Percentiles rank a stretch among this genome's conserved stretches.
These are phyloP conservation scores for Fomitopsis serialis DNA, from an alignment of 768 basidiomycete genomes.

Conservation along the genomic window DNA sequence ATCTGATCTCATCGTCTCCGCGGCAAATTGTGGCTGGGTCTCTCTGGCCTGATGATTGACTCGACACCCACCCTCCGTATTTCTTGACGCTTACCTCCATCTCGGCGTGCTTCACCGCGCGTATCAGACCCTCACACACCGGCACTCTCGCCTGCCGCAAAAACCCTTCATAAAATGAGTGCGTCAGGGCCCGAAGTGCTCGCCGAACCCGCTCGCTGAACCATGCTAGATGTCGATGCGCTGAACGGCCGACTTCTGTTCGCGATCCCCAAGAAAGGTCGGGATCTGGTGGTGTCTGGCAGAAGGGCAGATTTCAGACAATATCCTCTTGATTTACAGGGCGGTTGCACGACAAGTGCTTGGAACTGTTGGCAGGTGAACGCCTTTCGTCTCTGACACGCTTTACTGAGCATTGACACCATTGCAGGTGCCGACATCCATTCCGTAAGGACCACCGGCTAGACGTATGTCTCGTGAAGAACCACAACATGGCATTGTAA, in stretches of 20 bases:
- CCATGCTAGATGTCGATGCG: constrained; percentile 58
- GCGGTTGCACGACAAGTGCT: constrained; percentile 85
- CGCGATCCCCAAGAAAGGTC: constrained; percentile 97
- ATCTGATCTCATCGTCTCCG: not conserved
- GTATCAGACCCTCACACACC: not conserved
- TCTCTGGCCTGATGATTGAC: too few species aligned
- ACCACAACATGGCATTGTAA: constrained; percentile 91
- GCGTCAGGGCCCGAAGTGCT: not conserved
- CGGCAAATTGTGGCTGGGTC: not conserved
- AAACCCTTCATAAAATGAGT: not conserved
- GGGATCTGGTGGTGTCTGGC: not conserved
- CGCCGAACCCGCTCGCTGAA: not conserved
- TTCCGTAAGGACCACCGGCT: constrained; percentile 83
- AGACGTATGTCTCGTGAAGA: constrained; percentile 90
- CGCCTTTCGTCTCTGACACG: constrained; percentile 13
- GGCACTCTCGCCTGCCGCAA: not conserved
- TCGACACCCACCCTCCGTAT: not conserved
- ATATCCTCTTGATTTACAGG: constrained; percentile 37
- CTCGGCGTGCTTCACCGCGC: not conserved
- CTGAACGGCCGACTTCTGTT: constrained; percentile 86
- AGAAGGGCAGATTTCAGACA: not conserved
- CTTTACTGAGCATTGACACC: not conserved
- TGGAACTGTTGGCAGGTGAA: constrained; percentile 77
- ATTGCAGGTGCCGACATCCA: constrained; percentile 87
- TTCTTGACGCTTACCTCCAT: not conserved